Base-by-base conservation (phyloP, 768 basidiomycete species). In the Thelephora ganbajun region DNA sequence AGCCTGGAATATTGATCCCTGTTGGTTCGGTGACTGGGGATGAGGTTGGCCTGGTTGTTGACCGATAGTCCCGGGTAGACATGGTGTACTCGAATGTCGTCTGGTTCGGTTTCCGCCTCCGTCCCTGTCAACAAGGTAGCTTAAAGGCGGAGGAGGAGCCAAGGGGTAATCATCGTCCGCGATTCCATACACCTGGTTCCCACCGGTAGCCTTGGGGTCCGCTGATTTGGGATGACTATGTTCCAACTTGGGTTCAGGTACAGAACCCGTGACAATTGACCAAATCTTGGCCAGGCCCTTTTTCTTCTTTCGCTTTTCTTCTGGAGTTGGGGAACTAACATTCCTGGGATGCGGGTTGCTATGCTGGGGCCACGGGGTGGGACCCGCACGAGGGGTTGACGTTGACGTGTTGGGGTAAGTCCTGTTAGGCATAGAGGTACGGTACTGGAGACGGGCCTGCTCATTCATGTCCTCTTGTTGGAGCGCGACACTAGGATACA, bases 111-210 rank as follows among this genome's bases (percentile, higher is more conserved):
- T 52, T 13, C 76, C 70, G 30, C 69, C 68, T 30, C 26, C 26
- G 39, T 77, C 73, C 51, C 67, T 63, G 51, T 63, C 66, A 2
- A 90, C 89, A 43, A 97, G 73, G 64, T 91, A 93, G 0, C 89
- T 89, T 46, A 98, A 59, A 4, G 90, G 83, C 4, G 94, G 94
- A 2, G 94, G 94, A 0, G 93, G 94, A 2, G 85, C 80, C 35
- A 96, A 68, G 3, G 88, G 91, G 7, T 71, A 62, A 54, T 85
- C 78, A 56, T 90, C 86, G 2, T 86, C 82, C 37, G 61, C 9
- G 9, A 30, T 30, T 30, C 26, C 26, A 9, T 30, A 30, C 5
- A 41, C 22, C 22, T 41, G 22, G 12, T 22, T 22, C 16, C 7
- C 39, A 41, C 39, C 39, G 39, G 39, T 41, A 14, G 14, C 26